Base-by-base conservation (phyloP, 2,329 filamentous ascomycete genomes). In the Hyphodiscus sp. region DNA sequence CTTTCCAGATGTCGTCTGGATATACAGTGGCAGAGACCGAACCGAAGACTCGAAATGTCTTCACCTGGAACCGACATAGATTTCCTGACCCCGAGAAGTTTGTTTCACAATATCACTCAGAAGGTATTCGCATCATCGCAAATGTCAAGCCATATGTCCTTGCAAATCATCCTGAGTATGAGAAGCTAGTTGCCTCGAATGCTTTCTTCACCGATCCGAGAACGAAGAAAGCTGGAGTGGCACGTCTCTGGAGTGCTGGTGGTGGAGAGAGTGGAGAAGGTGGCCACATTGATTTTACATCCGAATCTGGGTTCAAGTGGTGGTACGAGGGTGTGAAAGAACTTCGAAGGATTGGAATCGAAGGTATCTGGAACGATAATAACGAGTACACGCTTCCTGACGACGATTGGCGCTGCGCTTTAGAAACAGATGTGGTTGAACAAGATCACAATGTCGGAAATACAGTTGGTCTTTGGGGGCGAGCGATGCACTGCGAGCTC, bases 341-440 rank as follows among this genome's bases (percentile, higher is more conserved):
- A 48, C 73, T 89, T 1, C 81, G 81, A 51, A 71, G 78, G 23
- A 70, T 80, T 9, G 85, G 85, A 1, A 85, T 89, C 52, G 85
- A 88, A 59, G 85, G 78, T 47, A 87, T 89, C 71, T 89, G 86
- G 86, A 89, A 89, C 59, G 86, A 89, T 65, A 89, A 89, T 68
- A 89, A 89, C 60, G 86, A 89, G 67, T 89, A 88, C 66, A 83
- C 81, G 0, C 75, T 87, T 2, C 77, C 82, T 0, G 74, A 80
- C 56, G 86, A 89, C 55, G 73, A 78, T 20, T 89, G 85, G 85
- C 70, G 80, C 52, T 78, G 82, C 49, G 78, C 80, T 0, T 71
- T 87, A 0, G 75, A 82, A 1, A 70, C 69, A 1, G 65, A 76
- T 1, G 58, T 33, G 7, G 67, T 13, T 33, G 26, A 23, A 20